A percentile compares a stretch with the other conserved stretches of the same genome.
Conservation (phyloP, 331 rosid genomes). For the Dryas integrifolia region DNA sequence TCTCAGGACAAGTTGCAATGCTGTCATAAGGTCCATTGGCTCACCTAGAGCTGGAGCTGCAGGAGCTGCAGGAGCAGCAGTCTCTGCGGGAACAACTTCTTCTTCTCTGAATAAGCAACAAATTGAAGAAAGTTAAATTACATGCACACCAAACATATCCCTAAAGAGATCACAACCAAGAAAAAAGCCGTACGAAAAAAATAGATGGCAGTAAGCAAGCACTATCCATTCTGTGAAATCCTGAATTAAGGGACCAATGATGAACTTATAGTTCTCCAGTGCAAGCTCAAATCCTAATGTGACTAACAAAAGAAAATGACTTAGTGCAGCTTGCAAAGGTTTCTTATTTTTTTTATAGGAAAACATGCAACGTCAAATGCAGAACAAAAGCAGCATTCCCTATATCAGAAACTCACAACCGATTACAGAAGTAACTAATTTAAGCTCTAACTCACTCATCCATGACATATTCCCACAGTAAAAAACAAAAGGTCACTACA, state of each 20-base stretch:
- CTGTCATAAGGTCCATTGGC: constrained; percentile 83
- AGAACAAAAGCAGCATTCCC: neutral
- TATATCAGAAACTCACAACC: neutral
- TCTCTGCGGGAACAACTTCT: constrained; percentile 38
- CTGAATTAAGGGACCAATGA: neutral
- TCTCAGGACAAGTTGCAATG: constrained; percentile 72
- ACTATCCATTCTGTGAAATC: neutral
- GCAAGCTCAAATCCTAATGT: neutral
- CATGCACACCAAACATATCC: neutral
- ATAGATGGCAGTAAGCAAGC: neutral
- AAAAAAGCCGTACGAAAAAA: neutral
- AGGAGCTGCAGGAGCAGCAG: constrained; percentile 16
- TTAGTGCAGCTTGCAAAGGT: neutral
- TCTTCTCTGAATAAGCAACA: constrained; percentile 42
- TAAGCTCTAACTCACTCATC: neutral
- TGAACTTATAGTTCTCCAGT: neutral
- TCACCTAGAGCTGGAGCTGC: constrained; percentile 51
- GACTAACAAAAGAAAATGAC: neutral
- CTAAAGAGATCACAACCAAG: neutral
- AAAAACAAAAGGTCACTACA: neutral
- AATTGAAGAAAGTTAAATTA: neutral
- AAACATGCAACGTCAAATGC: neutral
- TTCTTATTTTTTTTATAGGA: neutral
- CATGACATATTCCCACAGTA: too few relatives aligned
- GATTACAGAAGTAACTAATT: neutral